Conservation (phyloP, 345 rosid species). For the Viola odorata region DNA sequence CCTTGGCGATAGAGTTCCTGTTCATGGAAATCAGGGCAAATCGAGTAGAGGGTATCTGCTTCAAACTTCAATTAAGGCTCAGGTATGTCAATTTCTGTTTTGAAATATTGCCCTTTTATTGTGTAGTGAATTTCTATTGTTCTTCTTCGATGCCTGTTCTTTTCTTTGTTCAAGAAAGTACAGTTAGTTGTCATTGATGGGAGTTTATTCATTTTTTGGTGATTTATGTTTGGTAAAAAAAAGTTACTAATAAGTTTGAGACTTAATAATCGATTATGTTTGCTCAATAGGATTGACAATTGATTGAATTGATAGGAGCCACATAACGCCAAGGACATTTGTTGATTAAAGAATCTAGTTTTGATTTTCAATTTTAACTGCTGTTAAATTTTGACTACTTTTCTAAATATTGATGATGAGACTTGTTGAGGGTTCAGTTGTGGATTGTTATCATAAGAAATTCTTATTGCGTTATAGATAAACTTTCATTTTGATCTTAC, state of each 20-base stretch:
- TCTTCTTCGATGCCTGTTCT: neutral
- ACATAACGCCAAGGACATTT: no score
- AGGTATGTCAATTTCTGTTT: slow-evolving; percentile 36
- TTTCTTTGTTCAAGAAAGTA: neutral
- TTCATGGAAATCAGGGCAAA: slow-evolving; percentile 23
- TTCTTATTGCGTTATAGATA: neutral
- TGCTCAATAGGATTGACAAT: no score
- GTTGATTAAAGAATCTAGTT: no score
- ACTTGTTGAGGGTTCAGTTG: neutral
- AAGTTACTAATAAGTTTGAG: neutral
- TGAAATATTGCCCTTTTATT: neutral
- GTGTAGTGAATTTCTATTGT: neutral
- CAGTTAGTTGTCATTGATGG: neutral
- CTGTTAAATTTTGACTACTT: neutral
- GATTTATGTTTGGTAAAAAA: neutral
- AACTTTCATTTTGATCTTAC: neutral
- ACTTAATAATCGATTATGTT: neutral
- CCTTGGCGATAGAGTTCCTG: slow-evolving; percentile 38
- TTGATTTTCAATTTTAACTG: no score
- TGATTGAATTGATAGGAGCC: no score
- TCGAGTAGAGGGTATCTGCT: slow-evolving; percentile 22
- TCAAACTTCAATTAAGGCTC: slow-evolving; percentile 36
- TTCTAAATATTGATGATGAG: neutral
- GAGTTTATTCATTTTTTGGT: neutral
- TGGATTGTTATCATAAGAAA: neutral